Evolutionary conservation across 495 filamentous ascomycete genomes (phyloP), one percentile per base, ranked within the genome.

Genomic region (Penicillium waksmanii): DNA sequence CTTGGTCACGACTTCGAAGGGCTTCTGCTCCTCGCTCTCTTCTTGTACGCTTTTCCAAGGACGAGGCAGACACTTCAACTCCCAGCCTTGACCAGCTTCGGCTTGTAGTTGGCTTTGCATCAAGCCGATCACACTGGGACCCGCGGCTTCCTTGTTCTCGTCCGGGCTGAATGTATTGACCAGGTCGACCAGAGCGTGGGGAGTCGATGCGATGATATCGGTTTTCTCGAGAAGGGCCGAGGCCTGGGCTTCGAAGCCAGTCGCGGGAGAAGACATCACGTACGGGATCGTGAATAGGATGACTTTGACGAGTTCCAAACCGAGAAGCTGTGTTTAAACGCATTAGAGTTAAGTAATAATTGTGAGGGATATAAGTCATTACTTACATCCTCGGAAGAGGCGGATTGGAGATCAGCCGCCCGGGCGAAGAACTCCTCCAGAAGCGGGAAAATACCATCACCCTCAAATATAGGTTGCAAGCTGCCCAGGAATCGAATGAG

Each of bases 281-380:
- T 97, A 99, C 6, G 95, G 94, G 57, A 98, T 88, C 0, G 92
- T 95, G 42, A 96, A 85, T 40, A 97, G 84, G 56, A 97, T 96
- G 62, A 97, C 91, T 74, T 97, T 97, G 68, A 96, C 91, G 46
- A 99, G 83, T 75, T 98, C 95, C 34, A 99, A 80, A 2, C 92
- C 90, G 58, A 83, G 68, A 40, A 82, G 71, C 80, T 82, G 52
- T 47, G 51, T 21, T 21, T 35, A 47, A 59, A 18, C 15, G 46
- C 33, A 61, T 78, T 31, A 31, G 27, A 31, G 27, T 31, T 5
- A 31, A 31, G 8, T 31, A 31, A 9, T 9, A 31, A 31, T 31
- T 8, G 27, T 31, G 27, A 31, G 27, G 27, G 27, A 31, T 6
- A 31, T 9, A 58, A 78, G 70, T 54, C 40, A 21, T 51, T 11